Evolutionary conservation across 345 rosid species (phyloP).

Genomic region (Euphorbia tirucalli): DNA sequence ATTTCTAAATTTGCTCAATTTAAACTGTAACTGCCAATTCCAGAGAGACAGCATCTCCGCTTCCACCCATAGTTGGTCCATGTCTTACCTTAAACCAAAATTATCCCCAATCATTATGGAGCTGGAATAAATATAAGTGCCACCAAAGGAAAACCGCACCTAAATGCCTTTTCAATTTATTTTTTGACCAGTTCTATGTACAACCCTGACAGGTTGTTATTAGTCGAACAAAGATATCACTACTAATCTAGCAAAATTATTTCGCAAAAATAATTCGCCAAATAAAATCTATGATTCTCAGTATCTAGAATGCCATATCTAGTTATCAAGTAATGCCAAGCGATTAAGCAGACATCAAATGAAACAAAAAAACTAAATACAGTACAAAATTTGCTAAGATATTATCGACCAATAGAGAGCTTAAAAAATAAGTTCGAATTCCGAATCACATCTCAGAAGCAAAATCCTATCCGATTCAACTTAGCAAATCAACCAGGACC

Average conservation of each 20-base stretch:
- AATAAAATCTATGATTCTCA: conserved; percentile 1
- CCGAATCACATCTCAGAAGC: neutral
- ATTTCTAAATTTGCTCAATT: neutral
- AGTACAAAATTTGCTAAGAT: neutral
- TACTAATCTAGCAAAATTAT: neutral
- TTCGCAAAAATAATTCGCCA: neutral
- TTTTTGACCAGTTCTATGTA: neutral
- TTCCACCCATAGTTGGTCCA: neutral
- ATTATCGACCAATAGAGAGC: neutral
- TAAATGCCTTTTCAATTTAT: neutral
- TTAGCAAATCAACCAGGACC: neutral
- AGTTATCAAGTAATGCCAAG: conserved; percentile 10
- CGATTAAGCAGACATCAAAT: neutral
- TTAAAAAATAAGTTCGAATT: neutral
- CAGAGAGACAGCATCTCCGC: neutral
- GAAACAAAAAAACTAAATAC: neutral
- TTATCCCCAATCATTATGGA: neutral
- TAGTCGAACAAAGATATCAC: neutral
- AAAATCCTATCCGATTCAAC: neutral
- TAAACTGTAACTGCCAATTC: neutral
- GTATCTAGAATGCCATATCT: neutral
- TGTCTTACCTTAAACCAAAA: neutral
- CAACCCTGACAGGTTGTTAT: neutral
- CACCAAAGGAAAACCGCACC: neutral
- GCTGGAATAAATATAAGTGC: neutral